phyloP scores from a whole-genome alignment of 306 rosid genomes.

The Canavalia ensiformis region DNA sequence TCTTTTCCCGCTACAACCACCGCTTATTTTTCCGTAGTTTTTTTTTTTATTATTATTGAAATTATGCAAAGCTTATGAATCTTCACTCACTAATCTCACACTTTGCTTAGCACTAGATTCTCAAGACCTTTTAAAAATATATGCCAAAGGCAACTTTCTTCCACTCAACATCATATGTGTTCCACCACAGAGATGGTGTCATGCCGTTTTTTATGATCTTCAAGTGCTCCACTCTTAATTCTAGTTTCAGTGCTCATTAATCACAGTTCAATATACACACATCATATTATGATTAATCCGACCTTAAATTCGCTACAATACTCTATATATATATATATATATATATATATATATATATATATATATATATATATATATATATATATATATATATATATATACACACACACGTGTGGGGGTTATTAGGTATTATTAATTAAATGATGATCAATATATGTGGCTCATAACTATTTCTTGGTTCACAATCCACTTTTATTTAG shows the following conservation, averaged over 20 bases:
- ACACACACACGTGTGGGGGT: too few species aligned
- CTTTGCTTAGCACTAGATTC: constrained; percentile 43
- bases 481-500: too few species aligned
- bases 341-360: too few species aligned
- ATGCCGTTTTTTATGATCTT: neutral
- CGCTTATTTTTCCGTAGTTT: constrained; percentile 6
- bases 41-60: neutral
- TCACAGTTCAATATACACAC: neutral
- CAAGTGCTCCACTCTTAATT: neutral
- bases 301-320: neutral
- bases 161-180: neutral
- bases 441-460: too few species aligned
- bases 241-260: neutral
- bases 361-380: neutral
- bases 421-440: too few species aligned
- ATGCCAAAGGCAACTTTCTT: constrained; percentile 19
- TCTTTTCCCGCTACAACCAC: constrained; percentile 28
- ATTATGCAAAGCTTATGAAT: constrained; percentile 31
- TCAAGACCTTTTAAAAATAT: neutral
- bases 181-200: neutral
- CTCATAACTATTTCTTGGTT: too few species aligned
- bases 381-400: too few species aligned
- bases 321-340: neutral
- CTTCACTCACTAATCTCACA: constrained; percentile 31
- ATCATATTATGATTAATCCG: too few species aligned